Evolutionary conservation across 495 filamentous ascomycete species (phyloP), one percentile per base, ranked within the genome.

Genomic region (Penicillium alfredii): DNA sequence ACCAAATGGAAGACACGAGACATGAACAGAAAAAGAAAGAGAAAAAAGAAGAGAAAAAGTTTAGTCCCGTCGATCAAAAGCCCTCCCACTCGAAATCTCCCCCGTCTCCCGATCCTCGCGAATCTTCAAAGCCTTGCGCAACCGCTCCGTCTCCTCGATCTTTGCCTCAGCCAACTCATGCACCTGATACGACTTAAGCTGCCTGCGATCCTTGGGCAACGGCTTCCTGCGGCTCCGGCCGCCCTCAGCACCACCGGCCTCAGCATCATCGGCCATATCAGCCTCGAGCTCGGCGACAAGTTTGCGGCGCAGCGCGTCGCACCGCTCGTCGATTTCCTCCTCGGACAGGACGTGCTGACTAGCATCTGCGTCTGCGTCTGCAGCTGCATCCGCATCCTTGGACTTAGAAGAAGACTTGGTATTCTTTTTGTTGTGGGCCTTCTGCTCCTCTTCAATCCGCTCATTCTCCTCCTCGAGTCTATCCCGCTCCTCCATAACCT

Each of bases 81-180:
- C 56, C 58, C 43, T 68, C 55, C 48, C 63, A 68, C 44, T 74
- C 53, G 10, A 70, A 79, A 56, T 60, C 82, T 93, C 85, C 19
- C 85, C 86, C 49, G 92, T 90, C 62, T 93, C 83, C 60, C 90
- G 86, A 68, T 94, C 78, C 64, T 81, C 81, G 45, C 77, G 75
- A 45, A 97, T 94, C 30, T 88, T 88, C 57, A 99, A 72, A 16
- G 92, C 92, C 62, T 76, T 87, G 42, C 89, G 65, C 55, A 97
- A 68, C 60, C 84, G 70, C 71, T 96, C 88, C 58, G 81, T 94
- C 74, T 99, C 90, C 58, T 84, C 81, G 53, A 94, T 89, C 78
- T 99, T 99, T 35, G 89, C 90, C 56, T 88, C 82, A 15, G 92
- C 92, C 49, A 94, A 63, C 64, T 97, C 90, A 74, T 99, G 92